Percentiles rank a stretch among this genome's conserved stretches.
Conservation (phyloP, 306 rosid species). For the Lupinus albus region DNA sequence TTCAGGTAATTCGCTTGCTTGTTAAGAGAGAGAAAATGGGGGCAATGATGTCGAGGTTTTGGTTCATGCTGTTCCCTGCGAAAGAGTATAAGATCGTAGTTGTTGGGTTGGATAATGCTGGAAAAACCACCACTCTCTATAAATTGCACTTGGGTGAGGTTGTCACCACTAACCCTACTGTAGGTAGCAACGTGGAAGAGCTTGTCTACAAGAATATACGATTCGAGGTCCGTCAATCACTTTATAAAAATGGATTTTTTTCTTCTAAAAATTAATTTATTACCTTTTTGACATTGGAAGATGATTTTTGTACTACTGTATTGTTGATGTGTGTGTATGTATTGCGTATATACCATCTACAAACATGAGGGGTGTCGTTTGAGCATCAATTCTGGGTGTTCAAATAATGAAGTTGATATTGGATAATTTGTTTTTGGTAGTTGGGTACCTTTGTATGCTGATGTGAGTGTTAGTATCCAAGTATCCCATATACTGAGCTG, state of each 20-base stretch:
- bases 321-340: no score
- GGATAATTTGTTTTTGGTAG: no score
- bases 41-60: constrained; percentile 71
- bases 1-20: constrained; percentile 37
- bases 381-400: no score
- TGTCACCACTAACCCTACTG: constrained; percentile 95
- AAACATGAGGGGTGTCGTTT: no score
- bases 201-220: constrained; percentile 96
- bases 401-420: no score
- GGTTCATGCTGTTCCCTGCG: constrained; percentile 94
- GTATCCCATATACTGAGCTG: neutral
- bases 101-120: constrained; percentile 95
- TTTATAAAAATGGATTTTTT: neutral
- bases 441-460: neutral
- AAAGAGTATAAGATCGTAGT: constrained; percentile 91
- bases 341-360: no score
- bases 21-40: constrained; percentile 57
- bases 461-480: neutral
- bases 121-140: constrained; percentile 95
- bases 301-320: no score
- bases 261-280: neutral
- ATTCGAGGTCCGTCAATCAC: constrained; percentile 66
- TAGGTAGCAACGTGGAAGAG: constrained; percentile 98
- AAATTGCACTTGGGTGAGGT: constrained; percentile 98
- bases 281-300: neutral